Base-by-base conservation (phyloP, 768 basidiomycete genomes). In the Coprinopsis marcescibilis region DNA sequence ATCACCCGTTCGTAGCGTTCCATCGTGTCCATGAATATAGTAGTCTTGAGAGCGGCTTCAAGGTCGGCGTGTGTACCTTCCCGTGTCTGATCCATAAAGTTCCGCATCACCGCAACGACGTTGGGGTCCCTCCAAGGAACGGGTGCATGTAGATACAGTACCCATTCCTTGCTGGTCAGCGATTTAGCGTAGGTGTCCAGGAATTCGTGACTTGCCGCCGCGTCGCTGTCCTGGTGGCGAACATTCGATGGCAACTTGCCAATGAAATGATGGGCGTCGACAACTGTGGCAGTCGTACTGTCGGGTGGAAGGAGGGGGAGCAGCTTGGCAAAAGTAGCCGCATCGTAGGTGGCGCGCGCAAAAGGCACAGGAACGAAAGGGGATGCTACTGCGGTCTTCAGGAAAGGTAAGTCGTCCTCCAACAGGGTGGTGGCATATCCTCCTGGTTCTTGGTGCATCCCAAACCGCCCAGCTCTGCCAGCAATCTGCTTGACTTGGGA, bases 331-430 rank as follows among this genome's bases (percentile, higher is more conserved):
- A 69, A 59, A 0, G 50, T 49, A 0, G 52, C 40, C 1, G 12
- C 12, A 4, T 39, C 47, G 3, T 61, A 54, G 2, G 64, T 60
- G 24, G 91, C 48, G 24, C 75, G 64, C 0, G 83, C 89, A 38
- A 66, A 67, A 2, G 57, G 55, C 2, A 93, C 70, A 8, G 78
- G 64, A 2, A 67, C 64, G 15, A 78, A 67, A 0, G 80, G 71
- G 0, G 70, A 54, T 1, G 63, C 65, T 26, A 98, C 67, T 3
- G 85, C 78, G 3, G 68, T 54, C 19, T 63, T 61, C 8, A 98
- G 68, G 48, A 76, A 64, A 0, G 73, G 71, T 10, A 96, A 70
- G 59, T 93, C 89, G 1, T 66, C 58, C 30, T 70, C 66, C 26
- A 57, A 59, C 19, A 55, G 41, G 10, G 51, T 52, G 13, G 54